Percentiles rank a stretch among this genome's conserved stretches.
Evolutionary conservation across 2,329 filamentous ascomycete genomes (phyloP).

Genomic region (Raffaelea deltoideospora): DNA sequence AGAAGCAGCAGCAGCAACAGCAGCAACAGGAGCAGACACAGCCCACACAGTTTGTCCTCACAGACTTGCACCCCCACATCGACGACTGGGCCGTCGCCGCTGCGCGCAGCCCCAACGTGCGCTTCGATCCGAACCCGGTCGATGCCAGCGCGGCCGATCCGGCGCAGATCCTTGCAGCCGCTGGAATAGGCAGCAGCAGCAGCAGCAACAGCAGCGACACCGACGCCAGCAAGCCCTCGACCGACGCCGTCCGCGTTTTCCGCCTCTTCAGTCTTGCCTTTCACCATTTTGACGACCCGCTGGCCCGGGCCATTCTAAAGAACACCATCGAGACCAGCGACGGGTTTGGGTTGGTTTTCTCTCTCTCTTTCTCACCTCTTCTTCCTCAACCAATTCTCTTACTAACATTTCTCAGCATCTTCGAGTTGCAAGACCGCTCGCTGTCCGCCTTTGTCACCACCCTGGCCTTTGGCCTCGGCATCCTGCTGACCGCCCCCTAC

Average conservation of each 20-base stretch:
- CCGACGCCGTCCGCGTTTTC: slow-evolving; percentile 27
- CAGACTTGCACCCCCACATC: slow-evolving; percentile 50
- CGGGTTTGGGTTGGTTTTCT: slow-evolving; percentile 37
- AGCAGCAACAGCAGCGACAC: background rate
- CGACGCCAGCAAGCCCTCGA: background rate
- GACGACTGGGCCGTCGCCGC: slow-evolving; percentile 41
- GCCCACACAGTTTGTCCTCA: slow-evolving; percentile 41
- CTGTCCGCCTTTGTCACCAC: slow-evolving; percentile 36
- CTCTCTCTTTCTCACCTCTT: background rate
- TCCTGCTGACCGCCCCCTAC: slow-evolving; percentile 35
- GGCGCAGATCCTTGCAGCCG: slow-evolving; percentile 22
- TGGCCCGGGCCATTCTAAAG: slow-evolving; percentile 44
- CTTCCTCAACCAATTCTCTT: background rate
- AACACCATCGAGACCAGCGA: slow-evolving; percentile 51
- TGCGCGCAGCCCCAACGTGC: slow-evolving; percentile 37
- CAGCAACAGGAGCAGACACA: too few relatives aligned
- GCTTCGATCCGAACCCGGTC: slow-evolving; percentile 43
- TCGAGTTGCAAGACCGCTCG: slow-evolving; percentile 57
- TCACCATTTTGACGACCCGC: slow-evolving; percentile 57
- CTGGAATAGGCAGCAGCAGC: slow-evolving; percentile 1
- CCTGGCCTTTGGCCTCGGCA: slow-evolving; percentile 34
- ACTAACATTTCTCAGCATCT: slow-evolving; percentile 28
- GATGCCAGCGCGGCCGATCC: slow-evolving; percentile 49
- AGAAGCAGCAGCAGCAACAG: too few relatives aligned
- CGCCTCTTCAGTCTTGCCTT: slow-evolving; percentile 61